Conservation (phyloP, 108 stramenopile species). For the Nannochloropsis salina region DNA sequence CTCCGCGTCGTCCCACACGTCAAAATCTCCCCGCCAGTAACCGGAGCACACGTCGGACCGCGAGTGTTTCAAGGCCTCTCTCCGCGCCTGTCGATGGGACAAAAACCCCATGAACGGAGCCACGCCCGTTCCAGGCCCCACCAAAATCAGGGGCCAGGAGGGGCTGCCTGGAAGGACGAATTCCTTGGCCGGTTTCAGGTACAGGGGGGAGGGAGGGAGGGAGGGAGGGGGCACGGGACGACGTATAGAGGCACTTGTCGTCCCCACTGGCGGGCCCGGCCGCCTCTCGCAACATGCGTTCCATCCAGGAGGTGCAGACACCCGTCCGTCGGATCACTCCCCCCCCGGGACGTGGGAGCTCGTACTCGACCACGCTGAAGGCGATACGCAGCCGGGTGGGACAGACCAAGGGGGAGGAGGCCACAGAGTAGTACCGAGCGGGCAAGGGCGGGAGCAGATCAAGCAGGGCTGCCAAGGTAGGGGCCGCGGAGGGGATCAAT, state of each 20-base stretch:
- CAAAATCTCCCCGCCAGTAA: conserved; percentile 51
- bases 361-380: conserved; percentile 30
- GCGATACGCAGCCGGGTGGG: conserved; percentile 24
- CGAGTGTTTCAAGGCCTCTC: conserved; percentile 23
- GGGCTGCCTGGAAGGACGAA: conserved; percentile 49
- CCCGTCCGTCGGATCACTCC: conserved; percentile 19
- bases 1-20: conserved; percentile 23
- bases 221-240: background rate
- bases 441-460: conserved; percentile 46
- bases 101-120: conserved; percentile 52
- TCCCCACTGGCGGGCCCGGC: conserved; percentile 14
- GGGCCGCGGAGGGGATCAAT: conserved; percentile 40
- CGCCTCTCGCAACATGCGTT: conserved; percentile 34
- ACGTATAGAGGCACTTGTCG: background rate
- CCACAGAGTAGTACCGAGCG: conserved; percentile 46
- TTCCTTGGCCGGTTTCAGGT: conserved; percentile 48
- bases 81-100: conserved; percentile 41
- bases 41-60: conserved; percentile 44
- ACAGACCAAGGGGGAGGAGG: conserved; percentile 31
- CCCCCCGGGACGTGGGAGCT: background rate
- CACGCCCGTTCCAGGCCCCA: conserved; percentile 51
- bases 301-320: conserved; percentile 50
- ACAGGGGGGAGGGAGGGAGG: conserved; percentile 30
- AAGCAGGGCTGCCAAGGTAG: conserved; percentile 32
- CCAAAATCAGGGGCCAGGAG: conserved; percentile 47